Base-by-base conservation (phyloP, 257 asterid genomes). In the Nicotiana undulata region DNA sequence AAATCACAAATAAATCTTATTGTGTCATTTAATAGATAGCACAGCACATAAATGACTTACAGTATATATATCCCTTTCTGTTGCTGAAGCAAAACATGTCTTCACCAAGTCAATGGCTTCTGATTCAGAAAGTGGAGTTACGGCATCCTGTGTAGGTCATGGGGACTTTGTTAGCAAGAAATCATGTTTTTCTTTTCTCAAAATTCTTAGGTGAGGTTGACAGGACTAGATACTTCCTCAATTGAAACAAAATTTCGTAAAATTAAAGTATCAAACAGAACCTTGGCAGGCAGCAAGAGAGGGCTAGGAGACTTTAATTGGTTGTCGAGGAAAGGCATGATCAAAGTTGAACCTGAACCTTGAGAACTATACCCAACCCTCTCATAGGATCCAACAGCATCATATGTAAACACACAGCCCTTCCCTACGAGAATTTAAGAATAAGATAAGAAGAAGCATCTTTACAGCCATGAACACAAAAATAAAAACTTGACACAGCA, bases 361-460 rank as follows among this genome's bases (percentile, higher is more conserved):
- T 95, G 98, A 81, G 98, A 91, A 79, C 98, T 95, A 87, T 95
- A 95, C 49, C 98, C 98, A 80, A 93, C 98, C 86, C 98, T 89
- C 87, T 93, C 98, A 65, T 93, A 94, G 68, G 98, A 93, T 79
- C 98, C 98, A 86, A 94, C 98, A 68, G 93, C 98, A 79, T 94
- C 98, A 79, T 94, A 94, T 51, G 98, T 94, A 89, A 89, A 94
- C 84, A 94, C 98, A 81, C 98, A 94, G 20, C 98, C 98, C 91
- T 93, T 94, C 20, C 98, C 98, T 94, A 76, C 16, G 83, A 75
- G 76, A 77, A 61, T 46, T 63, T 16, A 63, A 63, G 63, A 44
- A 61, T 5, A 9, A 66, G 18, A 68, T 37, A 37, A 37, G 29
- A 40, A n/a, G n/a, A 15, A 70, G 53, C 58, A 6, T 40, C 29